Evolutionary conservation across 768 basidiomycete genomes (phyloP).

Genomic region (Lentinus tigrinus): DNA sequence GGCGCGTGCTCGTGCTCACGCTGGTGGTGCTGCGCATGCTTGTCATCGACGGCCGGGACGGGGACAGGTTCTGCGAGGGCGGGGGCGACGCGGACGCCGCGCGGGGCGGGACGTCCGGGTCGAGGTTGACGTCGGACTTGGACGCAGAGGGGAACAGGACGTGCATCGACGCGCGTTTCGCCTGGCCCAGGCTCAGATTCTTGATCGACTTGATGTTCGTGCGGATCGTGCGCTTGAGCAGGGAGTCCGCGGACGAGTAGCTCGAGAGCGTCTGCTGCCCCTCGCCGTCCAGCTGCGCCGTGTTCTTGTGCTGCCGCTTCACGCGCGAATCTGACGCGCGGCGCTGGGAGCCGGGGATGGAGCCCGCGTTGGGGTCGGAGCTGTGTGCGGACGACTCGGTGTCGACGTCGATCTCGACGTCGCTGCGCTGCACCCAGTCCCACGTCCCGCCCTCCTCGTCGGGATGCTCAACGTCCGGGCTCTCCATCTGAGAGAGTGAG

Average conservation of each 20-base stretch:
- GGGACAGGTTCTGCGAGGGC: not conserved
- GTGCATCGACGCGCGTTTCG: conserved; percentile 4
- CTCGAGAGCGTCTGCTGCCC: conserved; percentile 19
- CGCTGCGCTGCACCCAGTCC: not conserved
- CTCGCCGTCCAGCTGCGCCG: not conserved
- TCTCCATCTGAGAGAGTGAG: not conserved
- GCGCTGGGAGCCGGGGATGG: not conserved
- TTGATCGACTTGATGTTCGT: conserved; percentile 3
- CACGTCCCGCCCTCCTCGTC: not conserved
- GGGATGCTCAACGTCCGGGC: not conserved
- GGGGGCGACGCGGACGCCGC: conserved; percentile 10
- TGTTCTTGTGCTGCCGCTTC: not conserved
- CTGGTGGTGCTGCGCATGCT: conserved; percentile 3
- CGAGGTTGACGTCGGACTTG: conserved; percentile 1
- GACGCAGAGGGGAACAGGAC: conserved; percentile 5
- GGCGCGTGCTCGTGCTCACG: not conserved
- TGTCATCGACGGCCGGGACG: conserved; percentile 3
- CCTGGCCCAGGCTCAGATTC: not conserved
- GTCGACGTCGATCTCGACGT: conserved; percentile 3
- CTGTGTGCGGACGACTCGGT: conserved; percentile 7
- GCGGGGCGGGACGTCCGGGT: not conserved
- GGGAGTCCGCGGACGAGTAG: conserved; percentile 28
- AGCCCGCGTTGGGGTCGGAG: not conserved
- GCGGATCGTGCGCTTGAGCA: conserved; percentile 21
- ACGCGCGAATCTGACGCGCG: not conserved